These are phyloP conservation scores for Scedosporium dehoogii DNA, from an alignment of 2,329 filamentous ascomycete species.

Conservation along the genomic window DNA sequence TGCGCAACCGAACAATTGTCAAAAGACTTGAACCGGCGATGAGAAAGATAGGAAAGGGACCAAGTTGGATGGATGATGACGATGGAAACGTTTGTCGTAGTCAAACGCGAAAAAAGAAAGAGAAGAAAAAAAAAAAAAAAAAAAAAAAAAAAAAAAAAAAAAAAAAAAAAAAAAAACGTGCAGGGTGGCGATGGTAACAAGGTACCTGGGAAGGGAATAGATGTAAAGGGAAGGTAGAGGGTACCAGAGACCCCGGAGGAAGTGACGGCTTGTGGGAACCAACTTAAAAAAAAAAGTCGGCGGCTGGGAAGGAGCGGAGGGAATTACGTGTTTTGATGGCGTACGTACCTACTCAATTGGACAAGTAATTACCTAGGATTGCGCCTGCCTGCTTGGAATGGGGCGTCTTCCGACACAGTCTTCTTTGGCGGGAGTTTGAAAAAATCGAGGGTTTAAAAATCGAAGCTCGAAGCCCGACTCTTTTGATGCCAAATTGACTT, in stretches of 20 bases:
- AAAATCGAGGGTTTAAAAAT: not conserved
- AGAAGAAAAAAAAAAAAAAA: not conserved
- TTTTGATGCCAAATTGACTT: not conserved
- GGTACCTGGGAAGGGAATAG: not conserved
- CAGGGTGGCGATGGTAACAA: not conserved
- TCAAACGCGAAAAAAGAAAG: not conserved
- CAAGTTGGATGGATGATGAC: not conserved
- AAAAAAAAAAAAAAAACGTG: not conserved
- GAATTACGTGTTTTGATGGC: conserved; percentile 3
- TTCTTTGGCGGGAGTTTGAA: not conserved
- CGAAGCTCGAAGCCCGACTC: not conserved
- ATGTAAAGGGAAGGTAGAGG: not conserved
- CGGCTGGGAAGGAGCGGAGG: conserved; percentile 4
- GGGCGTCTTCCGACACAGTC: not conserved
- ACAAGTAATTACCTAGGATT: not conserved
- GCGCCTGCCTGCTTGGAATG: not conserved
- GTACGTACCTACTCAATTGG: not conserved
- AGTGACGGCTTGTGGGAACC: not conserved
- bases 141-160: not conserved
- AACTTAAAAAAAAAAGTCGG: not conserved
- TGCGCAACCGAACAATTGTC: not conserved
- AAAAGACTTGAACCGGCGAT: not conserved
- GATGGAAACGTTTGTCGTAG: not conserved
- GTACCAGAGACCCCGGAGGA: not conserved
- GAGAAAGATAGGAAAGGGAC: not conserved